Conservation (phyloP, 208 protist species). For the Herpetomonas samuelpessoai region DNA sequence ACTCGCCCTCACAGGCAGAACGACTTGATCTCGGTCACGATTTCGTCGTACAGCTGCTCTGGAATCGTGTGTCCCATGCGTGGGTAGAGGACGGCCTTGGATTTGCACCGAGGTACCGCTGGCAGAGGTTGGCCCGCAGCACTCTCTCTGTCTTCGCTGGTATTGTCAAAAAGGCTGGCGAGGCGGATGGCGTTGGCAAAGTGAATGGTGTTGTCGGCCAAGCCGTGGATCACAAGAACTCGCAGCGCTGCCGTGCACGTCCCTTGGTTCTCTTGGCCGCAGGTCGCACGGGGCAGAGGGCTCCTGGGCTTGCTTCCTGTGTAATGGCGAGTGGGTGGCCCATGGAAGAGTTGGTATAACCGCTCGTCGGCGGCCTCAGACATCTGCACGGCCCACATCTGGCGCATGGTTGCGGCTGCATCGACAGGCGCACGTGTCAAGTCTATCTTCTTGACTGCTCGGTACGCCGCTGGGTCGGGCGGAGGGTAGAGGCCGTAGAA, state of each 20-base stretch:
- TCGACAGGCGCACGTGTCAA: background rate
- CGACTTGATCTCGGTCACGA: background rate
- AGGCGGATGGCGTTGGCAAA: background rate
- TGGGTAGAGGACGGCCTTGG: background rate
- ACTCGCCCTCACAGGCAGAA: background rate
- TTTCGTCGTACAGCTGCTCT: background rate
- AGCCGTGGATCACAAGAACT: background rate
- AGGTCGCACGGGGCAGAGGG: background rate
- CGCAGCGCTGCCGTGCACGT: too few relatives aligned
- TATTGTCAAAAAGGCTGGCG: background rate
- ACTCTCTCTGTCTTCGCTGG: background rate
- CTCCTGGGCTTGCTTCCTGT: too few relatives aligned
- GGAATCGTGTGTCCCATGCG: background rate
- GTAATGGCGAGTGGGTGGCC: too few relatives aligned
- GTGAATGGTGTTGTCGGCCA: background rate
- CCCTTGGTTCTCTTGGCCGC: background rate
- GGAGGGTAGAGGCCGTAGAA: background rate
- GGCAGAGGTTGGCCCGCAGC: too few relatives aligned
- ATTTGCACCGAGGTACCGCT: background rate
- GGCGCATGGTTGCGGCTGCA: background rate
- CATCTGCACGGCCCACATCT: background rate
- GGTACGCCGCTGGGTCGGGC: background rate
- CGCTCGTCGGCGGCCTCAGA: background rate
- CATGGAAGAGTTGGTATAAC: background rate
- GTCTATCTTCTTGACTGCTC: background rate